phyloP scores from a whole-genome alignment of 108 stramenopile genomes.

The Cyclotella cryptica region DNA sequence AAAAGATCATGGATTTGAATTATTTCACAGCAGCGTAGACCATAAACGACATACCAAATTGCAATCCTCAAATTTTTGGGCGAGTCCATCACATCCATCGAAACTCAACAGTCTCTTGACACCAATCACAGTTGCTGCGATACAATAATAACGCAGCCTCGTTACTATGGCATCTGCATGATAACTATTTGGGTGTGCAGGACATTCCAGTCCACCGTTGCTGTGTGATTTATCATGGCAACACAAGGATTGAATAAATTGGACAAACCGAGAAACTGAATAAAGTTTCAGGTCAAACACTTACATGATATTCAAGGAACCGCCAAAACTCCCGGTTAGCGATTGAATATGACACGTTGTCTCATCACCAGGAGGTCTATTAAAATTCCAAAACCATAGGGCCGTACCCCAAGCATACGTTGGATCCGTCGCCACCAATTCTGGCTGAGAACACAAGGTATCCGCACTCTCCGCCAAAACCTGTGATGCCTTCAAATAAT shows the following conservation, averaged over 20 bases:
- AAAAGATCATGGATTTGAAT: no score
- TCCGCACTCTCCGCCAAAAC: slow-evolving; percentile 44
- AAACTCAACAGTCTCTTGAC: slow-evolving; percentile 36
- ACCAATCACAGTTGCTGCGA: slow-evolving; percentile 42
- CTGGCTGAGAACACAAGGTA: slow-evolving; percentile 45
- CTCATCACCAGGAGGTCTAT: slow-evolving; percentile 21
- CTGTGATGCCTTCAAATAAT: slow-evolving; percentile 45
- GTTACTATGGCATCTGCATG: slow-evolving; percentile 51
- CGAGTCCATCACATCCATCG: no score
- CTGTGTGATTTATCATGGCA: no score
- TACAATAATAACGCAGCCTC: slow-evolving; percentile 50
- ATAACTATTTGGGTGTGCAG: no score
- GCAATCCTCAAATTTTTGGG: no score
- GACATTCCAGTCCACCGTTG: no score
- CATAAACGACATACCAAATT: no score
- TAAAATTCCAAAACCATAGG: slow-evolving; percentile 54
- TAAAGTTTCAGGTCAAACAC: neutral
- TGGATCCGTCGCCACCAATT: slow-evolving; percentile 52
- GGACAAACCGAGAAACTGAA: no score
- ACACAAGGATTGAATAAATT: no score
- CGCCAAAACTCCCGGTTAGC: slow-evolving; percentile 40
- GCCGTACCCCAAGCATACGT: slow-evolving; percentile 56
- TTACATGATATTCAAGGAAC: slow-evolving; percentile 39
- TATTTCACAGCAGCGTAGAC: slow-evolving; percentile 27
- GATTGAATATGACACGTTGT: slow-evolving; percentile 49